Base-by-base conservation (phyloP, 305 asterid species). In the Fraxinus greggii region DNA sequence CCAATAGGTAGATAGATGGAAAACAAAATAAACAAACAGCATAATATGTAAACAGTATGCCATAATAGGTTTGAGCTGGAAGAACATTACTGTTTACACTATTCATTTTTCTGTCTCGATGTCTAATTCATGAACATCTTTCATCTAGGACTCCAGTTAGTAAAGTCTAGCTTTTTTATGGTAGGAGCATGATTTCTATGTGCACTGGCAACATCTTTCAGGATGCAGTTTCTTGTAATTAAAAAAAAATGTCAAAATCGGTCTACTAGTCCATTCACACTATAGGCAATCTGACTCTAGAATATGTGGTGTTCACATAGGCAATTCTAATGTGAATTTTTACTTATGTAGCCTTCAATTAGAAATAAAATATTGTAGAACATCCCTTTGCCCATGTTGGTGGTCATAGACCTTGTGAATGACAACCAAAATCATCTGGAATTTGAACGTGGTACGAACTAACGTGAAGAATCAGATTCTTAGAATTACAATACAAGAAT, bases 371-470 rank as follows among this genome's bases (percentile, higher is more conserved):
- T 26, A 12, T 67, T 28, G 9, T 26, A 1, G 19, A 67, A 67
- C 21, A 28, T 67, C 74, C 35, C 7, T 26, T 67, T 28, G 9
- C 21, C 19, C 32, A 15, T 33, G 74, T 12, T 7, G 73, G 73
- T 3, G 74, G 74, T 67, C 19, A 67, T 67, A 67, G 74, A 79
- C 15, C 69, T 54, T 15, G 70, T 15, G 72, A 72, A 26, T 13
- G 74, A 61, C 19, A 80, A 70, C 29, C 40, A 28, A 76, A 81
- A 69, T 76, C 70, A 40, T 51, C 36, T 28, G 38, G 74, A 12
- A 28, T 5, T 29, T 29, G 35, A 28, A 67, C 1, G 3, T n/a
- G 1, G 36, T 38, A 74, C 35, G 21, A 54, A 76, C 80, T 28
- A 38, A 21, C 35, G 61, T 45, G 61, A 51, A 45, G 29, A 67